Conservation (phyloP, 2,329 filamentous ascomycete species). For the Penicillium sp. region DNA sequence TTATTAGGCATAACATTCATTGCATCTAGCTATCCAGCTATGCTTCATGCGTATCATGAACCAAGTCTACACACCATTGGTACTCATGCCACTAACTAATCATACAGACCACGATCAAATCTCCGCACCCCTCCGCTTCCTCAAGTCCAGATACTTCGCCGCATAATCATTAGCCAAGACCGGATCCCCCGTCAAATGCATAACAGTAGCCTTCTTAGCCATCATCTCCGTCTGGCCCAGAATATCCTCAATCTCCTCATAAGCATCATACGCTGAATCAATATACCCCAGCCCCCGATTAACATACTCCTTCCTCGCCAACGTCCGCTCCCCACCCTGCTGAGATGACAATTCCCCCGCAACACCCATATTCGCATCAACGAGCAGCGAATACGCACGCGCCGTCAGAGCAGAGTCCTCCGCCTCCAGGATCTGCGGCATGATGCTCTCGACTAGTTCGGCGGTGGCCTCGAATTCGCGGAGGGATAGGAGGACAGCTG, state of each 20-base stretch:
- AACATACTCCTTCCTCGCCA: constrained; percentile 61
- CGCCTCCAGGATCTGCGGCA: constrained; percentile 79
- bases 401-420: constrained; percentile 68
- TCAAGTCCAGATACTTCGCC: constrained; percentile 67
- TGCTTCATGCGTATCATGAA: neutral
- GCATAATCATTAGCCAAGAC: constrained; percentile 70
- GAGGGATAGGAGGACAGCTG: constrained; percentile 71
- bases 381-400: constrained; percentile 71
- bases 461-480: constrained; percentile 72
- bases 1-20: neutral
- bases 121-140: constrained; percentile 45
- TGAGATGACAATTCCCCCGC: constrained; percentile 59
- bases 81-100: constrained; percentile 2
- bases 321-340: constrained; percentile 27
- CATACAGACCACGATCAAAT: constrained; percentile 19
- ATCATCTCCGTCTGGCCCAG: constrained; percentile 77
- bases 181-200: constrained; percentile 71
- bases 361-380: constrained; percentile 78
- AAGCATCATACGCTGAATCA: constrained; percentile 68
- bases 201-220: constrained; percentile 80
- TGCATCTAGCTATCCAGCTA: neutral
- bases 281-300: constrained; percentile 65
- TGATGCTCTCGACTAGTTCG: constrained; percentile 68
- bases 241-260: constrained; percentile 69
- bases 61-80: neutral